Conservation (phyloP, 169 alveolate genomes). For the Miamiensis avidus region DNA sequence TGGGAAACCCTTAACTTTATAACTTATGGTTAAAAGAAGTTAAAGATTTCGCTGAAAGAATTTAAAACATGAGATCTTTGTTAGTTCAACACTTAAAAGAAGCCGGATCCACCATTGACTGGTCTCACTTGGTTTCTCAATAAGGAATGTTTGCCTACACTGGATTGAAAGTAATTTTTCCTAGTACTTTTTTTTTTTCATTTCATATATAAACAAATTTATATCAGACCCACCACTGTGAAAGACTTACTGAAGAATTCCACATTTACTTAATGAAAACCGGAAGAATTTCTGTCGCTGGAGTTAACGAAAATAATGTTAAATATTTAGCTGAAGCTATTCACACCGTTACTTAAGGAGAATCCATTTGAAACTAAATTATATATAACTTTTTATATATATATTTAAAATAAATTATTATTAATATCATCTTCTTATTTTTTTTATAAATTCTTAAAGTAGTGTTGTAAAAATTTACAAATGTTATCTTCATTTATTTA, state of each 20-base stretch:
- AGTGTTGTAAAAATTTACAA: no score
- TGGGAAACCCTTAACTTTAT: constrained; percentile 70
- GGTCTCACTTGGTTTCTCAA: constrained; percentile 67
- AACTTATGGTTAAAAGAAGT: constrained; percentile 80
- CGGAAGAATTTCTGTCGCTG: constrained; percentile 84
- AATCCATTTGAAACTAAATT: neutral
- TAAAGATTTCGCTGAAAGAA: constrained; percentile 78
- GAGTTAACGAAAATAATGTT: constrained; percentile 82
- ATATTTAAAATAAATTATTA: no score
- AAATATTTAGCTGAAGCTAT: constrained; percentile 86
- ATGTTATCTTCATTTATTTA: no score
- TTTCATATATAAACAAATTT: no score
- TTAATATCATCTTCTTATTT: no score
- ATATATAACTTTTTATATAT: no score
- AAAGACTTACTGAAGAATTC: constrained; percentile 54
- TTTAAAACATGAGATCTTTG: constrained; percentile 68
- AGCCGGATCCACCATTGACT: constrained; percentile 62
- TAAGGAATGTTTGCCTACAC: constrained; percentile 82
- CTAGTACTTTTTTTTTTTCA: no score
- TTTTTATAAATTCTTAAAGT: no score
- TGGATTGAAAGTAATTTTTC: constrained; percentile 25
- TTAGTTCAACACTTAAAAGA: constrained; percentile 54
- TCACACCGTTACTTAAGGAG: constrained; percentile 71
- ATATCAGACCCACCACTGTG: constrained; percentile 44
- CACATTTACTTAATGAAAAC: constrained; percentile 62